Evolutionary conservation across 495 filamentous ascomycete genomes (phyloP), one percentile per base, ranked within the genome.

Genomic region (Friedmanniomyces endolithicus): DNA sequence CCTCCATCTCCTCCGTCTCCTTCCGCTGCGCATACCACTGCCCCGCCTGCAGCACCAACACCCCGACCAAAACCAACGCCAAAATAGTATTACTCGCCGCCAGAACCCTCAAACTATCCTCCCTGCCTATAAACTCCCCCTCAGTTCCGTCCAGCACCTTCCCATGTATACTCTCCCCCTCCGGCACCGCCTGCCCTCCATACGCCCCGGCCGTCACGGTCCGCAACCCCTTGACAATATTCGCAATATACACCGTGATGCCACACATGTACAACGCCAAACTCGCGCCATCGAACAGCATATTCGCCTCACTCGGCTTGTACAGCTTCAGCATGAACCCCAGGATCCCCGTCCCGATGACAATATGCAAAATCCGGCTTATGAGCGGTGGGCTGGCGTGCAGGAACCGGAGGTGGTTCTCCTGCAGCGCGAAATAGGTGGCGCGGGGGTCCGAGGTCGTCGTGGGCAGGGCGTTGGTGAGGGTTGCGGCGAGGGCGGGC

Each of bases 1-100:
- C 72, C 67, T 79, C 82, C 58, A 74, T 75, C 71, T 97, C 90
- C 70, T 89, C 83, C 65, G 73, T 73, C 68, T 96, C 88, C 78
- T 92, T 95, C 58, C 82, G 73, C 77, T 95, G 88, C 24, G 94
- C 92, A 73, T 98, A 98, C 92, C 92, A 98, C 76, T 97, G 90
- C 12, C 94, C 92, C 8, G 88, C 90, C 80, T 98, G 94, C 64
- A 98, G 72, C 29, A 94, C 86, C 57, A 98, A 63, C 25, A 98
- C 86, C 2, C 92, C 92, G 0, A 95, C 81, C 49, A 97, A 68
- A 24, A 98, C 87, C 37, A 98, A 73, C 48, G 90, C 92, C 39
- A 96, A 64, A 59, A 98, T 98, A 2, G 90, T 95, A 67, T 97
- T 94, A 68, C 86, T 95, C 25, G 92, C 92, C n/a, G 88, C 83